Evolutionary conservation across 108 stramenopile species (phyloP).

Genomic region (Discostella pseudostelligera): DNA sequence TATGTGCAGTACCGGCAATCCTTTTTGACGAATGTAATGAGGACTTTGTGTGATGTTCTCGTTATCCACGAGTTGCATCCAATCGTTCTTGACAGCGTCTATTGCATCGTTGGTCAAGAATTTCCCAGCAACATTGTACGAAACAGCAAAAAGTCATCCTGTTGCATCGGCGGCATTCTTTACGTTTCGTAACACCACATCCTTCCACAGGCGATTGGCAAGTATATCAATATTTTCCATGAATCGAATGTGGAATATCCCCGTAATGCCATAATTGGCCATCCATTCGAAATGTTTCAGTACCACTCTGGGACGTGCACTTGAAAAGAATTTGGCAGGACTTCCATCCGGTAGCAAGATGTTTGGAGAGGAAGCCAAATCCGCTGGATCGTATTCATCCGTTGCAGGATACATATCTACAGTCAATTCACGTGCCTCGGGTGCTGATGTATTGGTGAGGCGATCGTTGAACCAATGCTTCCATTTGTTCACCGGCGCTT

Average conservation of each 20-base stretch:
- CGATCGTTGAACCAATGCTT: conserved; percentile 36
- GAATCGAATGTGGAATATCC: conserved; percentile 45
- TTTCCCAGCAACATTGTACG: conserved; percentile 45
- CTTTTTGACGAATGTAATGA: conserved; percentile 45
- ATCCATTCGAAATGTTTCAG: conserved; percentile 49
- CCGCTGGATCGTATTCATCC: conserved; percentile 40
- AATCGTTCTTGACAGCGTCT: conserved; percentile 39
- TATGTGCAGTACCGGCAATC: conserved; percentile 33
- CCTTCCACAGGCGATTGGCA: conserved; percentile 15
- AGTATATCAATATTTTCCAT: conserved; percentile 17
- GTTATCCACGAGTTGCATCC: conserved; percentile 44
- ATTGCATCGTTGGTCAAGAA: conserved; percentile 19
- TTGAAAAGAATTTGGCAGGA: conserved; percentile 32
- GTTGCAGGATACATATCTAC: conserved; percentile 44
- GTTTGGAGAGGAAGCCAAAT: conserved; percentile 26
- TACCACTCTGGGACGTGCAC: conserved; percentile 33
- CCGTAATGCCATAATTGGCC: conserved; percentile 43
- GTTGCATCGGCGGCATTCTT: conserved; percentile 9
- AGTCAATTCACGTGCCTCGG: conserved; percentile 16
- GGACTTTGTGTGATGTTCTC: conserved; percentile 38
- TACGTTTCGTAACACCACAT: conserved; percentile 19
- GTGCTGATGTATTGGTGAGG: background rate
- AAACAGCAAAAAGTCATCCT: conserved; percentile 46
- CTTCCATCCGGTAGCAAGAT: conserved; percentile 25
- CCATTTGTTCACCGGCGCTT: conserved; percentile 34